Evolutionary conservation across 345 rosid species (phyloP).

Genomic region (Cochlearia excelsa): DNA sequence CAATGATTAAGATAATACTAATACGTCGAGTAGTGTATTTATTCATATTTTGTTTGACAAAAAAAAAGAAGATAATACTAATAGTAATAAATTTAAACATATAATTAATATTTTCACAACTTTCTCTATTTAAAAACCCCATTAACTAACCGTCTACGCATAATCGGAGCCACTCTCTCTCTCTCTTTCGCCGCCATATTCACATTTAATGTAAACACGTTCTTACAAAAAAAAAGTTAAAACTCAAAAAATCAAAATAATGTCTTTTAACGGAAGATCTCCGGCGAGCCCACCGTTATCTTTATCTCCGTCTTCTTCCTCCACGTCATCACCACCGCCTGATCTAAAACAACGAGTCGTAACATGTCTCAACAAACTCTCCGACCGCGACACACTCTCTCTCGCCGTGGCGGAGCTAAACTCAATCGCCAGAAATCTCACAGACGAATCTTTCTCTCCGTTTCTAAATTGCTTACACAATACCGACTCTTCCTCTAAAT

Average conservation of each 20-base stretch:
- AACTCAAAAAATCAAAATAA: neutral
- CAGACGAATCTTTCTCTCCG: slow-evolving; percentile 61
- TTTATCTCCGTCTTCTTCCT: no score
- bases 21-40: no score
- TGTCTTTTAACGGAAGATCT: slow-evolving; percentile 26
- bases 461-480: slow-evolving; percentile 71
- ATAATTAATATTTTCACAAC: neutral
- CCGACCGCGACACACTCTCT: slow-evolving; percentile 87
- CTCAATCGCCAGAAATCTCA: slow-evolving; percentile 60
- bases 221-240: neutral
- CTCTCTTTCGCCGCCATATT: slow-evolving; percentile 31
- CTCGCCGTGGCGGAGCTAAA: slow-evolving; percentile 82
- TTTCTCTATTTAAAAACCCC: slow-evolving; percentile 32
- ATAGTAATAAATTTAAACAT: neutral
- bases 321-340: slow-evolving; percentile 33
- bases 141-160: slow-evolving; percentile 23
- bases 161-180: slow-evolving; percentile 21
- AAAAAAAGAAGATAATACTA: no score
- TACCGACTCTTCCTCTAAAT: slow-evolving; percentile 70
- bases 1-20: no score
- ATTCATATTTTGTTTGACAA: no score
- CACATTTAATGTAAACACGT: slow-evolving; percentile 34
- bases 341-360: slow-evolving; percentile 74
- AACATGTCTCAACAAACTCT: slow-evolving; percentile 79
- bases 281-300: slow-evolving; percentile 36